phyloP scores from a whole-genome alignment of 2,329 filamentous ascomycete species.

The Botrytis paeoniae region DNA sequence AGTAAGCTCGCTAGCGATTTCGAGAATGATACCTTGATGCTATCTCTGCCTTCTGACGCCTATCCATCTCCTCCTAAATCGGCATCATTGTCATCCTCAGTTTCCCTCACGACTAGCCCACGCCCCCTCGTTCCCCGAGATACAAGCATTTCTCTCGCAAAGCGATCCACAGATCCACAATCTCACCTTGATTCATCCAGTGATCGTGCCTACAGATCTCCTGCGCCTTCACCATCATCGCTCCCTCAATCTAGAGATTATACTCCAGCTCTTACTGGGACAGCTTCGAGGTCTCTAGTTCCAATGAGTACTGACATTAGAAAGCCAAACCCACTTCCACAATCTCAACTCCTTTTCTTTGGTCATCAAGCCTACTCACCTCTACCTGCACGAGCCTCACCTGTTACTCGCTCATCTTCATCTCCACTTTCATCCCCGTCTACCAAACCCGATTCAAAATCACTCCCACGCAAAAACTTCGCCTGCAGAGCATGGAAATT shows the following conservation, averaged over 20 bases:
- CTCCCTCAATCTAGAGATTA: neutral
- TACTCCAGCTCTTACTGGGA: neutral
- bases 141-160: neutral
- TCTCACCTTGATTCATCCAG: neutral
- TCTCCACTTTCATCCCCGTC: neutral
- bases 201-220: neutral
- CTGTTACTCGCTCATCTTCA: neutral
- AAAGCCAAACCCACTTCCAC: neutral
- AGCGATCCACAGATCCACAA: neutral
- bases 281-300: neutral
- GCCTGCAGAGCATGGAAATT: conserved; percentile 4
- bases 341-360: neutral
- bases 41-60: neutral
- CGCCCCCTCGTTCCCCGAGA: neutral
- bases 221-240: neutral
- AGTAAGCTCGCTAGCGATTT: neutral
- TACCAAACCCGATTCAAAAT: accelerated
- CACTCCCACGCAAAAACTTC: neutral
- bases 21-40: neutral
- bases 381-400: neutral
- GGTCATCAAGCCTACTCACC: neutral
- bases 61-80: neutral
- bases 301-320: neutral
- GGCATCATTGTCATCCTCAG: neutral
- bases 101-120: no score